Evolutionary conservation across 768 basidiomycete species (phyloP), one percentile per base, ranked within the genome.

Genomic region (Lepiota brunneoincarnata): DNA sequence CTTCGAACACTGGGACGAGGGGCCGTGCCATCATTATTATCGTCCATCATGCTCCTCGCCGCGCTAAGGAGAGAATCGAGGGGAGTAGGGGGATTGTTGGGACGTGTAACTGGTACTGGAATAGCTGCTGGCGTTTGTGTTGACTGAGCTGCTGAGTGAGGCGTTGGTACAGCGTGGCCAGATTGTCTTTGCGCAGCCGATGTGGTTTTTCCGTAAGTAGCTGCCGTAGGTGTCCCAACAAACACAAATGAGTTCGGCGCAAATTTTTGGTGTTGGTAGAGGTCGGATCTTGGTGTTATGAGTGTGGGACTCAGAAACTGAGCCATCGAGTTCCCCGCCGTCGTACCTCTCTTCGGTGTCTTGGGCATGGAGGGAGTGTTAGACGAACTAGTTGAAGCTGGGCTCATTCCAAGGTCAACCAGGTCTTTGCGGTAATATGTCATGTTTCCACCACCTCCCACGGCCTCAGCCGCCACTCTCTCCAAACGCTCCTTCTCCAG

Each of bases 31-130:
- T 67, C 70, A 10, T 67, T 67, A 50, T 71, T 71, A 47, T 69
- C 58, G 21, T 66, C 70, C 69, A 82, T 78, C 74, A 83, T 78
- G 28, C 77, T 76, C 41, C 81, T 73, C 26, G 85, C 84, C 3
- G 84, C 85, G 56, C 74, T 81, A 15, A 87, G 62, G 18, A 87
- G 67, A 0, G 83, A 86, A 54, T 84, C 83, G 37, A 87, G 65
- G 2, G 83, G 78, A 9, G 65, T 74, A 31, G 68, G 69, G 38
- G 64, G 63, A 36, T 63, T 63, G 17, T 46, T 56, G 11, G 61
- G 4, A 2, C 46, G 46, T 24, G 59, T 34, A 35, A 45, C 50
- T 23, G 55, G 36, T 35, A 49, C 31, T 31, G 56, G 38, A 21
- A 51, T 20, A 45, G 51, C 44, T 43, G 59, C 37, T 18, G 59